Evolutionary conservation across 169 alveolate genomes (phyloP).

Genomic region (Perkinsus chesapeaki): DNA sequence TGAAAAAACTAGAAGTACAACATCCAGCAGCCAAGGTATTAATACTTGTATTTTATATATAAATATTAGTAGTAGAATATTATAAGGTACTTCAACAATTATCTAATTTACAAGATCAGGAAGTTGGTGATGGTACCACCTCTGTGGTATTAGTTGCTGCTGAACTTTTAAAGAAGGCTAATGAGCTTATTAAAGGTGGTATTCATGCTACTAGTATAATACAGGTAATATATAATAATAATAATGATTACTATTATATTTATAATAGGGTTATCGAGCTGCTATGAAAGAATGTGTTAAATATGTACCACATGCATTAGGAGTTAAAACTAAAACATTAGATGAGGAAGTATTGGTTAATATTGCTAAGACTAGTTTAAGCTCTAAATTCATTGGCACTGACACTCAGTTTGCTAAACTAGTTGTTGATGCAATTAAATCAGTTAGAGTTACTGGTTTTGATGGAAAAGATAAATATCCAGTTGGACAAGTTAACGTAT

Average conservation of each 20-base stretch:
- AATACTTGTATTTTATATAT: neutral
- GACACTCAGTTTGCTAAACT: conserved; percentile 78
- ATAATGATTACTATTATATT: neutral
- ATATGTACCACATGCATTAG: conserved; percentile 78
- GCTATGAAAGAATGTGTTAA: conserved; percentile 79
- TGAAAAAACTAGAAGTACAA: conserved; percentile 93
- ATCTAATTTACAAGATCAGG: conserved; percentile 91
- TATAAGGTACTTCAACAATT: conserved; percentile 78
- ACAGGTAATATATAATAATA: neutral
- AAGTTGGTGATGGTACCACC: conserved; percentile 99
- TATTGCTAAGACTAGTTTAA: conserved; percentile 87
- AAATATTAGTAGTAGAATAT: neutral
- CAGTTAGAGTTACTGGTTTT: conserved; percentile 63
- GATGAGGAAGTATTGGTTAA: conserved; percentile 78
- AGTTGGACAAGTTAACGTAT: conserved; percentile 83
- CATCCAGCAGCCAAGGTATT: conserved; percentile 99
- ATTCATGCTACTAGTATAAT: conserved; percentile 97
- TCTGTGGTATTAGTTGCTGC: conserved; percentile 98
- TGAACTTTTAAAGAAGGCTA: conserved; percentile 92
- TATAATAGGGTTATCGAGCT: conserved; percentile 26
- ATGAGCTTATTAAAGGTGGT: conserved; percentile 87
- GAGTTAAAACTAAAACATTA: conserved; percentile 63
- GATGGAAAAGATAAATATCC: conserved; percentile 87
- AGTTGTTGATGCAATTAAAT: conserved; percentile 85
- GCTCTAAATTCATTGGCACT: conserved; percentile 84